A percentile compares a stretch with the other conserved stretches of the same genome.
phyloP scores from a whole-genome alignment of 2,329 filamentous ascomycete species.

The Emergomyces pasteurianus region DNA sequence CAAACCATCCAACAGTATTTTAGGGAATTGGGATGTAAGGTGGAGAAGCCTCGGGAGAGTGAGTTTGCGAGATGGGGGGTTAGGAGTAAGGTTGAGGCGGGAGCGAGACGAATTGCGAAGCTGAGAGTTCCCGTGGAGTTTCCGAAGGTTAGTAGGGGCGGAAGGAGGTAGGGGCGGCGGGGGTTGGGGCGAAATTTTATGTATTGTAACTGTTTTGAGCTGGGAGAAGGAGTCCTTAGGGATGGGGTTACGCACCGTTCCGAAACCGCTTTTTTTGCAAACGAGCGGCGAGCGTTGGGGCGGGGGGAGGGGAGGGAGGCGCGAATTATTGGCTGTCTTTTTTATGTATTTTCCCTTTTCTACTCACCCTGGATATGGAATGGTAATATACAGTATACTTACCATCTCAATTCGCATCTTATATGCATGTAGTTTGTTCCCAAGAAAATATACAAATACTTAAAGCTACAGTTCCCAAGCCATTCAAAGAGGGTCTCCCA shows the following conservation, averaged over 20 bases:
- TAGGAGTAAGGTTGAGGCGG: slow-evolving; percentile 48
- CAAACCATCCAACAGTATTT: slow-evolving; percentile 28
- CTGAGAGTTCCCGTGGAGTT: slow-evolving; percentile 71
- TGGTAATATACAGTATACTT: not conserved
- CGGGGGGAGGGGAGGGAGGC: not conserved
- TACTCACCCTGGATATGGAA: too few species aligned
- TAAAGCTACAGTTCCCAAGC: too few species aligned
- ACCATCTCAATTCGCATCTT: not conserved
- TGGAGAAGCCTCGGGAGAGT: slow-evolving; percentile 29
- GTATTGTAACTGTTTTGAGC: not conserved
- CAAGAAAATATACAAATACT: too few species aligned
- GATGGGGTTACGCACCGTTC: not conserved
- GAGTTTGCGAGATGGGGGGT: slow-evolving; percentile 33
- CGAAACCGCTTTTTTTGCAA: too few species aligned
- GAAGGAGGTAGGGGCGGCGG: slow-evolving; percentile 15
- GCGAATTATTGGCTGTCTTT: not conserved
- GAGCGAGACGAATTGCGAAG: slow-evolving; percentile 47
- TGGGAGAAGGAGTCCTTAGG: not conserved
- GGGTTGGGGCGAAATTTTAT: not conserved
- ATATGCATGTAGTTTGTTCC: not conserved
- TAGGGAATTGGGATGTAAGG: slow-evolving; percentile 35
- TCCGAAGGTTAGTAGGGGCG: slow-evolving; percentile 48
- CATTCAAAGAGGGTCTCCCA: too few species aligned
- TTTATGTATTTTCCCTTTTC: not conserved
- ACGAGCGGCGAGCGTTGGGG: not conserved